Conservation (phyloP, 495 filamentous ascomycete genomes). For the Bombardia bombarda region DNA sequence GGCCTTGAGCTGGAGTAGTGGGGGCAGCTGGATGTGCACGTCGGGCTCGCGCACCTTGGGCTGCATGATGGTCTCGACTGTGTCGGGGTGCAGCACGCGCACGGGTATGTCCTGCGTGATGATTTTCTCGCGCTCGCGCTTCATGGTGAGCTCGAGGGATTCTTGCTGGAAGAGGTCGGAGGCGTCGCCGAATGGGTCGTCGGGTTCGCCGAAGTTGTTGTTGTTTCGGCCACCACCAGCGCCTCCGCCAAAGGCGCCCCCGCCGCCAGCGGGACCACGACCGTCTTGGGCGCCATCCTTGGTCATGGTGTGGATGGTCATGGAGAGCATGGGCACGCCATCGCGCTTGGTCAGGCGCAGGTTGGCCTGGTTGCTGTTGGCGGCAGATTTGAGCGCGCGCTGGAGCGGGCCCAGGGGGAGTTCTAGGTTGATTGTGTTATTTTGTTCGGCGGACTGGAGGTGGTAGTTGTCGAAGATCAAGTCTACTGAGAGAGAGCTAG, state of each 20-base stretch:
- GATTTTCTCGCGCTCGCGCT: slow-evolving; percentile 66
- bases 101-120: slow-evolving; percentile 97
- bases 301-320: slow-evolving; percentile 70
- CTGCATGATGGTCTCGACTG: slow-evolving; percentile 80
- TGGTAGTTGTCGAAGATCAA: slow-evolving; percentile 85
- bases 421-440: slow-evolving; percentile 91
- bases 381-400: slow-evolving; percentile 78
- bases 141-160: slow-evolving; percentile 38
- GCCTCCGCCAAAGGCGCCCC: slow-evolving; percentile 6
- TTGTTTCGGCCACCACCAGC: slow-evolving; percentile 6
- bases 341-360: slow-evolving; percentile 91
- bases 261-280: slow-evolving; percentile 17
- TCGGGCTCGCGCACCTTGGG: slow-evolving; percentile 86
- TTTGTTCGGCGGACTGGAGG: slow-evolving; percentile 69
- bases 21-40: slow-evolving; percentile 84
- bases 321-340: slow-evolving; percentile 69
- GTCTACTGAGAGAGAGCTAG: slow-evolving; percentile 53
- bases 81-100: slow-evolving; percentile 69
- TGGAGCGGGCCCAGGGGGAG: slow-evolving; percentile 73
- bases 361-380: slow-evolving; percentile 64
- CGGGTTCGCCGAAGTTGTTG: slow-evolving; percentile 21
- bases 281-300: slow-evolving; percentile 23
- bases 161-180: slow-evolving; percentile 42
- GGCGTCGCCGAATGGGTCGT: slow-evolving; percentile 34
- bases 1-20: slow-evolving; percentile 73